A percentile compares a stretch with the other conserved stretches of the same genome.
Conservation (phyloP, 1,139 yeast genomes). For the Scheffersomyces lignicola region DNA sequence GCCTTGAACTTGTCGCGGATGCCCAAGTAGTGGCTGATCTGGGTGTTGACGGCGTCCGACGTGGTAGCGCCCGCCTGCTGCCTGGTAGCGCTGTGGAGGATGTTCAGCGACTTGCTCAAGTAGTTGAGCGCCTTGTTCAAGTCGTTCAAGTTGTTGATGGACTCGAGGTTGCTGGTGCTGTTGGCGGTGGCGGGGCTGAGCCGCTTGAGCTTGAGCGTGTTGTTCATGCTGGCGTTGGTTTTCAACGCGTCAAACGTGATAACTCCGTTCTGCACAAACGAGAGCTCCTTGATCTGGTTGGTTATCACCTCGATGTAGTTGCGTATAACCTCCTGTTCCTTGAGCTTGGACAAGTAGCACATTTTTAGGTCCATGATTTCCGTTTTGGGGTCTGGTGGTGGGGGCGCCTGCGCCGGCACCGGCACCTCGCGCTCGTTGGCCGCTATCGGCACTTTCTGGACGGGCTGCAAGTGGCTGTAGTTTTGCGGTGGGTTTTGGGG, state of each 20-base stretch:
- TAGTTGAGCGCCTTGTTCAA: conserved; percentile 44
- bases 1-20: conserved; percentile 25
- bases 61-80: conserved; percentile 16
- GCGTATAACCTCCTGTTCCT: conserved; percentile 46
- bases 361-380: conserved; percentile 28
- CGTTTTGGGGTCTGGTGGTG: conserved; percentile 18
- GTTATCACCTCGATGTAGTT: conserved; percentile 46
- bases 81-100: conserved; percentile 44
- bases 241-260: conserved; percentile 46
- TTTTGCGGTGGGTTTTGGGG: background rate
- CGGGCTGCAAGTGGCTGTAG: background rate
- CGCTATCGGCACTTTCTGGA: too few relatives aligned
- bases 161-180: conserved; percentile 32
- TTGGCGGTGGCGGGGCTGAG: conserved; percentile 8
- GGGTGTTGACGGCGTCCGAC: conserved; percentile 27
- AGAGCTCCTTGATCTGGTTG: conserved; percentile 47
- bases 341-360: conserved; percentile 38
- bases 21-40: conserved; percentile 36
- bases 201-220: background rate
- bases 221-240: conserved; percentile 10
- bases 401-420: conserved; percentile 9
- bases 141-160: conserved; percentile 42
- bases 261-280: conserved; percentile 48
- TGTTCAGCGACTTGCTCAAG: conserved; percentile 37
- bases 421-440: too few relatives aligned